Conservation (phyloP, 2,329 filamentous ascomycete genomes). For the Dactylonectria macrodidyma region DNA sequence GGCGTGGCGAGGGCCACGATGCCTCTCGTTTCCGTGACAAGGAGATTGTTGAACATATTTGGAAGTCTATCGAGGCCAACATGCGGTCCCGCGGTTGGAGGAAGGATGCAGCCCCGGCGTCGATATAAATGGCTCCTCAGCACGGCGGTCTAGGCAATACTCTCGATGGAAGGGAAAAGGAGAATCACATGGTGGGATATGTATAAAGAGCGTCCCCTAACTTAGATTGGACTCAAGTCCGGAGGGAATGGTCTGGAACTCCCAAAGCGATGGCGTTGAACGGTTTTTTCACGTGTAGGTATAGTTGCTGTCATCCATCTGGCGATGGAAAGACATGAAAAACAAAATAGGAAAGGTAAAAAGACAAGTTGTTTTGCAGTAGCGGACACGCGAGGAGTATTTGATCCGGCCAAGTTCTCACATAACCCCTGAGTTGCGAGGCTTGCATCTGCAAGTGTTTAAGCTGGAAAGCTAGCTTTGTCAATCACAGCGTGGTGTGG, state of each 20-base stretch:
- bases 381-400: neutral
- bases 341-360: constrained; percentile 29
- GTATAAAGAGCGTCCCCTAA: constrained; percentile 27
- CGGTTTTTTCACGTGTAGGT: constrained; percentile 38
- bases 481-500: neutral
- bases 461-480: neutral
- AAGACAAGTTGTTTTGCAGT: constrained; percentile 19
- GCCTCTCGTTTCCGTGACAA: constrained; percentile 84
- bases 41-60: constrained; percentile 93
- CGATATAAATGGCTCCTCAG: constrained; percentile 55
- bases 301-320: constrained; percentile 36
- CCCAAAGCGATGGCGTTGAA: constrained; percentile 51
- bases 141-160: constrained; percentile 12
- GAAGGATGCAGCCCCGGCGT: constrained; percentile 75
- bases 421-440: neutral
- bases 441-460: neutral
- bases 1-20: constrained; percentile 71
- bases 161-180: constrained; percentile 23
- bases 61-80: constrained; percentile 88
- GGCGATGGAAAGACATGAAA: constrained; percentile 21
- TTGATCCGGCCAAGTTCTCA: neutral
- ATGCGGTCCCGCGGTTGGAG: constrained; percentile 91
- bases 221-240: constrained; percentile 37
- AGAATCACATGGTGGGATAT: constrained; percentile 12
- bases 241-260: constrained; percentile 32